Percentiles rank a stretch among this genome's conserved stretches.
These are phyloP conservation scores for Erodium texanum DNA, from an alignment of 441 rosid genomes.

Conservation along the genomic window DNA sequence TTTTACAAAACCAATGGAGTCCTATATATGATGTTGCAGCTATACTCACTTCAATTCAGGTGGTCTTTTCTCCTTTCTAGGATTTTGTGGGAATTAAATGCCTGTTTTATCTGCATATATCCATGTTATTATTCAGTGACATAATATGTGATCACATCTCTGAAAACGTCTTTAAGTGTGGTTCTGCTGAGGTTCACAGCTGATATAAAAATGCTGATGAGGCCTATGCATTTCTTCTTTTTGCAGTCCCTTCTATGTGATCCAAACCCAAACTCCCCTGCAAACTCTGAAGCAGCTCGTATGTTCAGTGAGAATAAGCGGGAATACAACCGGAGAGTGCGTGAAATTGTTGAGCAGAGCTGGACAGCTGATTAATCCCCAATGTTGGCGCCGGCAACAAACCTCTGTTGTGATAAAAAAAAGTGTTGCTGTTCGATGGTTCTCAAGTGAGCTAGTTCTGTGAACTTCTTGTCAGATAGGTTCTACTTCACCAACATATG, in stretches of 20 bases:
- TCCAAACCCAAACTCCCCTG: slow-evolving; percentile 50
- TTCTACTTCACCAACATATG: slow-evolving; percentile 6
- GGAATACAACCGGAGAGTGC: slow-evolving; percentile 41
- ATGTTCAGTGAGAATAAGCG: slow-evolving; percentile 44
- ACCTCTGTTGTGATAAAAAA: slow-evolving; percentile 8
- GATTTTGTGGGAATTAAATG: background rate
- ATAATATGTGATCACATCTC: too few species aligned
- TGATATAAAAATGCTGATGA: background rate
- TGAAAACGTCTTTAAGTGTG: background rate
- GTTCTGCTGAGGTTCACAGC: background rate
- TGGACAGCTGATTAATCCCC: slow-evolving; percentile 37
- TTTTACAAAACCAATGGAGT: slow-evolving; percentile 66
- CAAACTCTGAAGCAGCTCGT: slow-evolving; percentile 46
- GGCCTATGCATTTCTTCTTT: background rate
- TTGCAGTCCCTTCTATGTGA: slow-evolving; percentile 39
- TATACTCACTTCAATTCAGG: slow-evolving; percentile 60
- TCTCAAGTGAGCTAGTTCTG: background rate
- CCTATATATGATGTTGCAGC: slow-evolving; percentile 58
- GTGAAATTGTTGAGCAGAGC: slow-evolving; percentile 48
- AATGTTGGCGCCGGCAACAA: background rate
- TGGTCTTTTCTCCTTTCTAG: slow-evolving; percentile 12
- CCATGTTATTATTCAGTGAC: too few species aligned
- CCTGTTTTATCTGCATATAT: too few species aligned
- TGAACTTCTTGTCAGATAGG: slow-evolving; percentile 2
- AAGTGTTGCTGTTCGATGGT: background rate